Base-by-base conservation (phyloP, 306 rosid genomes). In the Malus asiatica region DNA sequence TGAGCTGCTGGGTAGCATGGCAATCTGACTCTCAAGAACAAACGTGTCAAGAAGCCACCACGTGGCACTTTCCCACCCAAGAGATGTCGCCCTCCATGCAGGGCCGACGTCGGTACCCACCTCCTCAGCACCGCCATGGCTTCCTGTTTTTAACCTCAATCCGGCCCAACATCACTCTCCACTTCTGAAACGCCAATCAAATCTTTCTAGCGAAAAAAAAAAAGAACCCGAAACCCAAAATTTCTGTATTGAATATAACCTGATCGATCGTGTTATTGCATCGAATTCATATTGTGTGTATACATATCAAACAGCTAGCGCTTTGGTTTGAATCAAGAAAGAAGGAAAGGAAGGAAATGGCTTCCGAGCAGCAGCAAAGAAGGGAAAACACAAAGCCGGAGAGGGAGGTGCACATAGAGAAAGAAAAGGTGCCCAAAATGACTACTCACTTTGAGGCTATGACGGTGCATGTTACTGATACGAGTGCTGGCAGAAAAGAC, bases 381-480 rank as follows among this genome's bases (percentile, higher is more conserved):
- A 88, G 84, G 73, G 92, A 88, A 1, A 78, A 85, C 71, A 74
- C 76, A 3, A 84, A 79, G 0, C 40, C 38, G 7, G 91, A 88
- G 83, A 85, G 80, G 69, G 88, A 84, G 19, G 22, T 74, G 72
- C 73, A 4, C 0, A 52, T 81, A 5, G 89, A 86, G 84, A 84
- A 77, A 78, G 78, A 86, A 64, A 74, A 44, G 18, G 97, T 89
- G 3, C 93, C 93, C 0, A 85, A 87, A 71, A 85, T 88, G 70
- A 25, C 94, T 8, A 76, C 82, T 35, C 94, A 85, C 51, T 88
- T 88, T 4, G 90, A 91, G 85, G 77, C 84, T n/a, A 72, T 90
- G 5, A 76, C 88, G 0, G 93, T 32, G 23, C 74, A 81, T 2
- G 81, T 13, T 20, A n/a, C 55, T 48, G 55, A 48, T 48, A 48